Conservation (phyloP, 495 filamentous ascomycete species). For the Beverwykella pulmonaria region DNA sequence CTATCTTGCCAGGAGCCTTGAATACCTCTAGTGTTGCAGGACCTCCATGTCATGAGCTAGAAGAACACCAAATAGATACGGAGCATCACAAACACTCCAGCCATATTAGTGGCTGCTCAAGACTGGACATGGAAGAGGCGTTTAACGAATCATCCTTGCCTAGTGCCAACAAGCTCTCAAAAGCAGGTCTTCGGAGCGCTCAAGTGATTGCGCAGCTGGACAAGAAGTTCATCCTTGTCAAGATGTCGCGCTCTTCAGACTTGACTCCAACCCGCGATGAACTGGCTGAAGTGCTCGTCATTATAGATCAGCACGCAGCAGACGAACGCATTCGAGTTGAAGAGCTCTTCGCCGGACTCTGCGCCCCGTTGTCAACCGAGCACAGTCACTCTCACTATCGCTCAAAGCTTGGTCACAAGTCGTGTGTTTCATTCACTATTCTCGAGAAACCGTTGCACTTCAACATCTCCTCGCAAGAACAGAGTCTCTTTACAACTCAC, state of each 20-base stretch:
- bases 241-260: constrained; percentile 45
- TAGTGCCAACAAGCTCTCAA: constrained; percentile 64
- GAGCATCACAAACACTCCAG: constrained; percentile 1
- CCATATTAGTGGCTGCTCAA: constrained; percentile 34
- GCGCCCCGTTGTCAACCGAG: constrained; percentile 29
- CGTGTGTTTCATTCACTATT: constrained; percentile 33
- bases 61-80: constrained; percentile 31
- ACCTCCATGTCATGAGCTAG: constrained; percentile 12
- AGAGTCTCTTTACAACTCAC: constrained; percentile 57
- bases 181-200: constrained; percentile 62
- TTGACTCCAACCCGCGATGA: not conserved
- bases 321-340: constrained; percentile 88
- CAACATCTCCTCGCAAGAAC: constrained; percentile 62
- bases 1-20: constrained; percentile 6
- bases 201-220: constrained; percentile 82
- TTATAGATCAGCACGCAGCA: constrained; percentile 94
- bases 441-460: constrained; percentile 62
- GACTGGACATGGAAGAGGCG: constrained; percentile 37
- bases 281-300: constrained; percentile 56
- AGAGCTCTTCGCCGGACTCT: constrained; percentile 60
- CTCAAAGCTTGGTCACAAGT: constrained; percentile 33
- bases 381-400: constrained; percentile 11
- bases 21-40: not conserved
- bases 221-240: constrained; percentile 81
- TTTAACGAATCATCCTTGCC: constrained; percentile 39